Base-by-base conservation (phyloP, 768 basidiomycete species). In the Pleurotus sapidus region DNA sequence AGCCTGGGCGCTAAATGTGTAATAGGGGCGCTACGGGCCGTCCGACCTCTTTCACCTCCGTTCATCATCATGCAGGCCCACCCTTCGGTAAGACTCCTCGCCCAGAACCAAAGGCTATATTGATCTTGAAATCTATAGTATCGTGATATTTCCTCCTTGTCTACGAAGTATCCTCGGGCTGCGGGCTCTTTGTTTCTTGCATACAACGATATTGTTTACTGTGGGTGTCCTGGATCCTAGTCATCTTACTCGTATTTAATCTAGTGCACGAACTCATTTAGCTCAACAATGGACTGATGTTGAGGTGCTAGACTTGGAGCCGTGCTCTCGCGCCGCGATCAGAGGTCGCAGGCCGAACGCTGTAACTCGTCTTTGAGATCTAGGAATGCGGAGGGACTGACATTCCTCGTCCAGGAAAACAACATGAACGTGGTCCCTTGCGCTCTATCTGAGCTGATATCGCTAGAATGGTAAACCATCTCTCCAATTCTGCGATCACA, bases 281-380 rank as follows among this genome's bases (percentile, higher is more conserved):
- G 90, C 84, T 5, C 91, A 93, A 63, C 77, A 84, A 71, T 93
- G 91, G 91, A 72, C 71, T 5, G 77, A 87, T 47, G 70, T 91
- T 1, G 73, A 84, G 9, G 15, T 53, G n/a, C n/a, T 53, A 39
- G 51, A 53, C 51, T 40, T 53, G 51, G 71, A 74, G 27, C 65
- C 66, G 2, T 85, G 83, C 60, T 68, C 71, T 46, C 73, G 88
- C 7, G 84, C 75, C 3, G 87, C 80, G 3, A 79, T 90, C 54
- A 79, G 74, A 61, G 91, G 87, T 1, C 74, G 76, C 47, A 77
- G 81, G 57, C 81, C 80, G 7, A 74, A 80, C 20, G 75, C 76
- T 17, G 86, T 88, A 63, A 53, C 73, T 66, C 23, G 38, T 20
- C 17, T 23, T 11, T 4, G 23, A 6, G 5, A n/a, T 34, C 30